Conservation (phyloP, 495 filamentous ascomycete species). For the Hypoxylon lenormandii region DNA sequence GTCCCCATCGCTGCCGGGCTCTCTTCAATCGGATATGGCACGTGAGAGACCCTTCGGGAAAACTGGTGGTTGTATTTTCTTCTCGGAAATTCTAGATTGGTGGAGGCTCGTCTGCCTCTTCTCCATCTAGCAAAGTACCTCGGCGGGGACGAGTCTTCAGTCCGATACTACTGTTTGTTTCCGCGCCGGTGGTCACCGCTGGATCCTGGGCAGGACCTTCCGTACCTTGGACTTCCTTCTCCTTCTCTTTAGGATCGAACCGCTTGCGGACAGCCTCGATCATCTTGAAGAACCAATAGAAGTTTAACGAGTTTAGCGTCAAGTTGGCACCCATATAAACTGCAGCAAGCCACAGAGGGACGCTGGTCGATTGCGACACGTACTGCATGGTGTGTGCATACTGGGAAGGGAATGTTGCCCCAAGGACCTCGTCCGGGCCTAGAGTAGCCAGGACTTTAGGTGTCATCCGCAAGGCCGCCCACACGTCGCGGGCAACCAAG, state of each 20-base stretch:
- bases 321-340: constrained; percentile 83
- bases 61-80: not conserved
- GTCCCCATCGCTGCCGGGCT: not conserved
- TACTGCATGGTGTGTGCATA: constrained; percentile 62
- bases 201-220: constrained; percentile 31
- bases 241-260: constrained; percentile 71
- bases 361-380: constrained; percentile 57
- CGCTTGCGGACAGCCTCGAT: constrained; percentile 88
- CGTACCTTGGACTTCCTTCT: constrained; percentile 37
- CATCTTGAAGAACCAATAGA: constrained; percentile 98
- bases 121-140: constrained; percentile 50
- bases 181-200: constrained; percentile 31
- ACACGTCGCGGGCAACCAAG: constrained; percentile 84
- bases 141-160: constrained; percentile 43
- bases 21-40: not conserved
- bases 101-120: constrained; percentile 48
- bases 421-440: constrained; percentile 47
- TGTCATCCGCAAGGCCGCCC: constrained; percentile 65
- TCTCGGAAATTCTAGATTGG: constrained; percentile 39
- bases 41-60: not conserved
- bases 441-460: constrained; percentile 51
- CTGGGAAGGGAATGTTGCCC: constrained; percentile 49
- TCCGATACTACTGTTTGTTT: constrained; percentile 13
- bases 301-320: constrained; percentile 86
- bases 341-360: constrained; percentile 83